Evolutionary conservation across 768 basidiomycete genomes (phyloP).

Genomic region (Mycena kentingensis): DNA sequence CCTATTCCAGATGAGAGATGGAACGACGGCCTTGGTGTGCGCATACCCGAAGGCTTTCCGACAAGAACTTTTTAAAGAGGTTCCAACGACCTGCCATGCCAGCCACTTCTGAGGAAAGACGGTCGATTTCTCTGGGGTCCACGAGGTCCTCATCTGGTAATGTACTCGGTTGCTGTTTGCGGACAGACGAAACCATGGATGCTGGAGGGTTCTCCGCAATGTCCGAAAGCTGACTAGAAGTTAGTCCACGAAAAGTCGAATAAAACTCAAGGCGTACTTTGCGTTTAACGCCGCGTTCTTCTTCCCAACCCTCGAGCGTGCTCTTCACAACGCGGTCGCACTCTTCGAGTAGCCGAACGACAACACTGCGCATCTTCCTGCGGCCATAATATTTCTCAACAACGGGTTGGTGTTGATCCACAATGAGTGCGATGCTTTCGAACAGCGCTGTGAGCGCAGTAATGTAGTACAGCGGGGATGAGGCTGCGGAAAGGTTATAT

Average conservation of each 20-base stretch:
- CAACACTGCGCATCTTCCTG: constrained; percentile 83
- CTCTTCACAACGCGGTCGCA: constrained; percentile 81
- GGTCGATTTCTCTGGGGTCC: constrained; percentile 92
- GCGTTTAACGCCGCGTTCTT: constrained; percentile 81
- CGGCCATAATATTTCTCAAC: constrained; percentile 97
- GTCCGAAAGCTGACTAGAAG: constrained; percentile 60
- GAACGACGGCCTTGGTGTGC: not conserved
- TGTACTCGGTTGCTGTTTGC: constrained; percentile 32
- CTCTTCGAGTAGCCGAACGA: constrained; percentile 76
- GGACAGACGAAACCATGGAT: constrained; percentile 32
- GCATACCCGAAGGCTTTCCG: constrained; percentile 68
- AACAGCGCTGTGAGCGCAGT: constrained; percentile 88
- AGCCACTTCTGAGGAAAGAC: constrained; percentile 81
- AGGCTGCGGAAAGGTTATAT: constrained; percentile 52
- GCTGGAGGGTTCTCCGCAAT: constrained; percentile 44
- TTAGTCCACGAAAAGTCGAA: not conserved
- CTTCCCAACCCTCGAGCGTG: constrained; percentile 85
- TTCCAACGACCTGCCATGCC: constrained; percentile 93
- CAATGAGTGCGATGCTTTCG: constrained; percentile 92
- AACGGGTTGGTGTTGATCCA: constrained; percentile 96
- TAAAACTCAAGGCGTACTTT: constrained; percentile 50
- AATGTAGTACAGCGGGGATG: constrained; percentile 90
- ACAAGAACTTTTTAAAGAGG: constrained; percentile 84
- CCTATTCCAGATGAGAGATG: constrained; percentile 12
- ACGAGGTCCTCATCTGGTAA: constrained; percentile 54